Base-by-base conservation (phyloP, 345 rosid genomes). In the Salix caprea region DNA sequence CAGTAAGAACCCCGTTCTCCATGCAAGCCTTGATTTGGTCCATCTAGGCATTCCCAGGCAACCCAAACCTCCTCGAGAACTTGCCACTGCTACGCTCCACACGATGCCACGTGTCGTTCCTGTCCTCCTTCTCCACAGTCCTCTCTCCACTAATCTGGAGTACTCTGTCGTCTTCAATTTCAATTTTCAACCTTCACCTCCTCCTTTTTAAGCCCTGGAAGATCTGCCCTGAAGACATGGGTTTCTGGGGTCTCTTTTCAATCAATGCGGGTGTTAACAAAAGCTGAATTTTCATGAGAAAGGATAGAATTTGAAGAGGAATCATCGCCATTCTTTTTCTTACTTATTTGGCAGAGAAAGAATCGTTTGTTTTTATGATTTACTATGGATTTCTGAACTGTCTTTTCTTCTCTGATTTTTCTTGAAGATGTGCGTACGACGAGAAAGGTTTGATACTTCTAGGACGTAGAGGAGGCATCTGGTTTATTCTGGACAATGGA, bases 241-340 rank as follows among this genome's bases (percentile, higher is more conserved):
- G 74, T 67, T 42, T 76, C 68, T 3, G 74, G 79, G 21, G 79
- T 76, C 37, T 76, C 79, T 21, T 42, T 76, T 74, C 79, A 69
- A 6, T 76, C 79, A 15, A 76, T 7, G 24, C 74, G 79, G 2
- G 69, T 61, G 42, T 11, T 60, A 4, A 70, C 61, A 13, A 58
- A 42, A 19, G 74, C 62, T 58, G 62, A 28, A 2, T 60, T 60
- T 2, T 69, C 79, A 14, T 5, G 8, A 21, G 3, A 1, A 21
- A 36, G 5, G 64, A 54, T n/a, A n/a, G 62, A n/a, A 4, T 56
- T n/a, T 3, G 28, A 3, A 9, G 75, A 19, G 15, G 73, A 58
- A 46, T 76, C 8, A 76, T 5, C 1, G 72, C 42, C 79, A 76
- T 68, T 10, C 5, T 44, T 65, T 56, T 7, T n/a, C 26, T 23